Percentiles rank a stretch among this genome's conserved stretches.
These are phyloP conservation scores for Mycena chlorophos DNA, from an alignment of 768 basidiomycete genomes.

Conservation along the genomic window DNA sequence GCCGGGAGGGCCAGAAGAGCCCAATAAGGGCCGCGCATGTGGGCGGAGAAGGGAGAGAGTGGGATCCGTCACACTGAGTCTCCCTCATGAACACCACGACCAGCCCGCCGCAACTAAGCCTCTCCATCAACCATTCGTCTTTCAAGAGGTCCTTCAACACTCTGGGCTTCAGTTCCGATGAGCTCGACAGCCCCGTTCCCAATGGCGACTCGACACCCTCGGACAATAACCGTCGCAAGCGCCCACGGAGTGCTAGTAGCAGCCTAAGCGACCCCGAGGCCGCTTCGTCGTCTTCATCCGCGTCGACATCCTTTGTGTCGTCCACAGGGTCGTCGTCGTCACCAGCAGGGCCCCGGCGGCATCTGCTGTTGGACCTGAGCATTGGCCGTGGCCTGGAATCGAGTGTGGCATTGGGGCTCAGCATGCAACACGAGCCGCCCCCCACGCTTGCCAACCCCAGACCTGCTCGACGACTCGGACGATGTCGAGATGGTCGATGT, in stretches of 20 bases:
- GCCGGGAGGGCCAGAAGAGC: not conserved
- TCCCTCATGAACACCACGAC: not conserved
- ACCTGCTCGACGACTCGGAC: constrained; percentile 35
- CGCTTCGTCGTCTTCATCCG: constrained; percentile 22
- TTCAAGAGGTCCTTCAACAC: constrained; percentile 61
- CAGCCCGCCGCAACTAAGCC: not conserved
- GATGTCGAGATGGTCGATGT: constrained; percentile 56
- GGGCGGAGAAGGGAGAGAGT: not conserved
- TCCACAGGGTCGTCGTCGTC: constrained; percentile 3
- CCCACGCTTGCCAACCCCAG: constrained; percentile 45
- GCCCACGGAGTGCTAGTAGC: constrained; percentile 57
- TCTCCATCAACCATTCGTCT: constrained; percentile 29
- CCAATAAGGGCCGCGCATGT: not conserved
- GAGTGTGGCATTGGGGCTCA: constrained; percentile 19
- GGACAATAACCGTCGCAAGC: constrained; percentile 49
- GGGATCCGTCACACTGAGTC: not conserved
- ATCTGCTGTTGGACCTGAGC: constrained; percentile 17
- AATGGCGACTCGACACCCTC: not conserved
- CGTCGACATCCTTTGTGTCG: constrained; percentile 5
- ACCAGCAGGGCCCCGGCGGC: constrained; percentile 3
- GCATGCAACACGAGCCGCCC: constrained; percentile 27
- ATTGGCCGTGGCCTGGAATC: constrained; percentile 14
- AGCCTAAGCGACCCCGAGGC: constrained; percentile 44
- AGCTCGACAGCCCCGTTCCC: constrained; percentile 43
- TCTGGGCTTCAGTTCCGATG: constrained; percentile 56